Evolutionary conservation across 768 basidiomycete genomes (phyloP).

Genomic region (Agrocybe chaxingu): DNA sequence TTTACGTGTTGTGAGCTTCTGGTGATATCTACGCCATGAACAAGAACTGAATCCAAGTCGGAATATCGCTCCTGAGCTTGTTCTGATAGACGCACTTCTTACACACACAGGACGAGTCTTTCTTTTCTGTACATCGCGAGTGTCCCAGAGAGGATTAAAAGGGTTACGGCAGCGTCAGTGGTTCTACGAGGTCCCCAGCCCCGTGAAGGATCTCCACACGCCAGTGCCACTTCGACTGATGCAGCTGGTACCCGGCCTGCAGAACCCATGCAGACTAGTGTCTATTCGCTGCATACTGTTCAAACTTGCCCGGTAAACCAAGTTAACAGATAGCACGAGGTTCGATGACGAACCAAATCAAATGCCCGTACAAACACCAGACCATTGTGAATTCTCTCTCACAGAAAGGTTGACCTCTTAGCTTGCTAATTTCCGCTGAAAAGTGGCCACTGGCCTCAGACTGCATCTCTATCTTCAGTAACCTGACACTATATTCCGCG

Average conservation of each 20-base stretch:
- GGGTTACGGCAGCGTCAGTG: conserved; percentile 15
- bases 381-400: no score
- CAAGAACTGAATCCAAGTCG: neutral
- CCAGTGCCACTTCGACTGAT: conserved; percentile 5
- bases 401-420: no score
- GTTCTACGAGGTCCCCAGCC: conserved; percentile 12
- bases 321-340: no score
- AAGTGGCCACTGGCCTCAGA: no score
- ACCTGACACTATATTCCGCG: no score
- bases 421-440: no score
- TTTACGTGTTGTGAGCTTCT: conserved; percentile 17
- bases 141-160: neutral
- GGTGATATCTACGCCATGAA: neutral
- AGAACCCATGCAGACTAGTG: no score
- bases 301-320: no score
- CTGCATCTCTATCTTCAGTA: no score
- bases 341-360: no score
- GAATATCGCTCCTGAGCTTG: conserved; percentile 12
- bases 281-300: no score
- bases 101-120: conserved; percentile 21
- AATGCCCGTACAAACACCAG: no score
- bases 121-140: neutral
- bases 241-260: conserved; percentile 9
- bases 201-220: conserved; percentile 10
- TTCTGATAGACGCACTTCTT: conserved; percentile 16